These are phyloP conservation scores for Pseudogymnoascus sp. DNA, from an alignment of 2,329 filamentous ascomycete genomes.

Conservation along the genomic window DNA sequence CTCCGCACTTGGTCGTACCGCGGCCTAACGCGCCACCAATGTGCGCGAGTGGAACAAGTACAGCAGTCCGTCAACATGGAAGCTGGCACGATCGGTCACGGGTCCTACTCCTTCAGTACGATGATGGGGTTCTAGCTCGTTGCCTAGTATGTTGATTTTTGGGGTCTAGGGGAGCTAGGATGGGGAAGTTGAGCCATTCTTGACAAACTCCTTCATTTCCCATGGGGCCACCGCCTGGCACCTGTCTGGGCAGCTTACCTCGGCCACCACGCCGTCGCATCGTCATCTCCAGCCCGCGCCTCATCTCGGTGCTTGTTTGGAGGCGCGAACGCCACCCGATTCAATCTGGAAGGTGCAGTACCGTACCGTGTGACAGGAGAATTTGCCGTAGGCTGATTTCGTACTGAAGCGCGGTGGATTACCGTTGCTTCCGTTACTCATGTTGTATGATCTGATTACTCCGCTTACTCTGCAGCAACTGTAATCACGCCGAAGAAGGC, in stretches of 20 bases:
- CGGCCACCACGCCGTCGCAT: not conserved
- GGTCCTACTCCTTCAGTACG: not conserved
- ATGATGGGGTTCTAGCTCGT: not conserved
- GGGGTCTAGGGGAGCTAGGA: not conserved
- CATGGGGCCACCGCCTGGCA: not conserved
- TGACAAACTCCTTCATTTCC: not conserved
- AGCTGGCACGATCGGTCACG: not conserved
- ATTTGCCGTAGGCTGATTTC: not conserved
- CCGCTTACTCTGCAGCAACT: not conserved
- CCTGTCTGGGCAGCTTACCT: not conserved
- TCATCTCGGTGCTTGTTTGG: not conserved
- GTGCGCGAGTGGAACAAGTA: not conserved
- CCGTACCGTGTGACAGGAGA: not conserved
- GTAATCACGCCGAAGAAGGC: not conserved
- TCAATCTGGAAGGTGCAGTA: not conserved
- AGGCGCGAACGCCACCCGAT: not conserved
- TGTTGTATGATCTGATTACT: not conserved
- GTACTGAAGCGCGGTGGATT: not conserved
- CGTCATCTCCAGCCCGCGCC: not conserved
- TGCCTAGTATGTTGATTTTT: not conserved
- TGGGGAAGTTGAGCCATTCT: not conserved
- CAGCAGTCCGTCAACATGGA: not conserved
- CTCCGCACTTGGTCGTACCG: not conserved
- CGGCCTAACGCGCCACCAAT: not conserved
- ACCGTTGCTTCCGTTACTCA: not conserved